Evolutionary conservation across 1,139 yeast species (phyloP).

Genomic region (Pichia sp.): DNA sequence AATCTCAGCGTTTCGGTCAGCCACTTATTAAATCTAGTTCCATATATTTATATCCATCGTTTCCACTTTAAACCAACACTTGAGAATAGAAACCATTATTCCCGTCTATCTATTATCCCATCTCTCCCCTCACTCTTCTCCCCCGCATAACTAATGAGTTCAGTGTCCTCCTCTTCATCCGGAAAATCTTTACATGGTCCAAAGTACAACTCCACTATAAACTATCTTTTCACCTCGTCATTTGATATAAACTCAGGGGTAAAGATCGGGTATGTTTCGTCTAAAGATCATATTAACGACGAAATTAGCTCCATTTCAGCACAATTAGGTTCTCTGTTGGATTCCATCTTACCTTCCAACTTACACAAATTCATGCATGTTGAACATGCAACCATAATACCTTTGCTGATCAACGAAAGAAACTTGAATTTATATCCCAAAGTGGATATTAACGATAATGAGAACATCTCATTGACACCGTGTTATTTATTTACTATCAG

Average conservation of each 20-base stretch:
- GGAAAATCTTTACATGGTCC: too few relatives aligned
- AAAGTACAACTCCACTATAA: not conserved
- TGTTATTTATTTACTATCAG: slow-evolving; percentile 43
- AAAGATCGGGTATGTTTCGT: not conserved
- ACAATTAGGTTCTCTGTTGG: slow-evolving; percentile 34
- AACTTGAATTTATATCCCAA: slow-evolving; percentile 37
- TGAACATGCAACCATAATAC: slow-evolving; percentile 43
- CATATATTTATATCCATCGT: too few relatives aligned
- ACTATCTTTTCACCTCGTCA: slow-evolving; percentile 38
- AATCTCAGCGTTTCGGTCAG: too few relatives aligned
- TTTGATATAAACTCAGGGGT: slow-evolving; percentile 30
- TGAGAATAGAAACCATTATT: too few relatives aligned
- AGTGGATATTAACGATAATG: slow-evolving; percentile 25
- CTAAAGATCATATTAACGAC: not conserved
- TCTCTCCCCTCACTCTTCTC: too few relatives aligned
- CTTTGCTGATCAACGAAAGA: slow-evolving; percentile 32
- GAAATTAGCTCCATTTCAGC: slow-evolving; percentile 19
- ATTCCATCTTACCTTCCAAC: slow-evolving; percentile 21
- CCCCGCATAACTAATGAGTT: too few relatives aligned
- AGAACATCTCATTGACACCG: slow-evolving; percentile 21
- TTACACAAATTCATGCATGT: slow-evolving; percentile 29
- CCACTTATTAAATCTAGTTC: too few relatives aligned
- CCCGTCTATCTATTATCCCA: too few relatives aligned
- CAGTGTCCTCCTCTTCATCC: too few relatives aligned
- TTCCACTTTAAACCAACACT: too few relatives aligned